Percentiles rank a stretch among this genome's conserved stretches.
phyloP scores from a whole-genome alignment of 179 eudicot genomes.

The Silene vulgaris region DNA sequence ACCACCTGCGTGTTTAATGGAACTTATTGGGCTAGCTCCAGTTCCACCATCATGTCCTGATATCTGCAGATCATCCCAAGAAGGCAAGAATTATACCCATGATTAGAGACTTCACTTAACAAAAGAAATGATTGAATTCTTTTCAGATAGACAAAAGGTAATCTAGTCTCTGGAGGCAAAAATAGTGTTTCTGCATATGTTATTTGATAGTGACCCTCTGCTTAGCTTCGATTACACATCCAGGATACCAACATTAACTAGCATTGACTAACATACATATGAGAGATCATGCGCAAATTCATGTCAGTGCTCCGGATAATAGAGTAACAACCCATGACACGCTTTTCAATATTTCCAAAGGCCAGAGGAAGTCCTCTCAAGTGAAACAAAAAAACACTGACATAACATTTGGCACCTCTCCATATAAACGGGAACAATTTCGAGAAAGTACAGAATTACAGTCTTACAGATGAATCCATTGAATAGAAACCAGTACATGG shows the following conservation, averaged over 20 bases:
- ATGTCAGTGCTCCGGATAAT: neutral
- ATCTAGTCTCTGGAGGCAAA: neutral
- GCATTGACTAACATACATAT: neutral
- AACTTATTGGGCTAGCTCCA: constrained; percentile 97
- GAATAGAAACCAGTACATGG: neutral
- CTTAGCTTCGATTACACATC: constrained; percentile 2
- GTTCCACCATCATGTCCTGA: constrained; percentile 99
- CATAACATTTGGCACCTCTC: no score
- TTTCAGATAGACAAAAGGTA: neutral
- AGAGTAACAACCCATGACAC: constrained; percentile 8
- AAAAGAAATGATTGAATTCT: neutral
- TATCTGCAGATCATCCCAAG: constrained; percentile 46
- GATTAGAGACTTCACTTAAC: neutral
- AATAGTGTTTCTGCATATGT: constrained; percentile 2
- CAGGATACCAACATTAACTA: constrained; percentile 3
- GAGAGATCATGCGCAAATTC: neutral
- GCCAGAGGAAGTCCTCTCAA: neutral
- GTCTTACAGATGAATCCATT: neutral
- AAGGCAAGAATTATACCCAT: neutral
- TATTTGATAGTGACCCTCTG: neutral
- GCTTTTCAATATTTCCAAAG: neutral
- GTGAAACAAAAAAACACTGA: neutral
- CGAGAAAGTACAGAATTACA: neutral
- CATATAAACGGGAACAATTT: neutral
- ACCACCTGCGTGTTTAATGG: constrained; percentile 99